phyloP scores from a whole-genome alignment of 2,329 filamentous ascomycete species.

The Xylariaceae sp. region DNA sequence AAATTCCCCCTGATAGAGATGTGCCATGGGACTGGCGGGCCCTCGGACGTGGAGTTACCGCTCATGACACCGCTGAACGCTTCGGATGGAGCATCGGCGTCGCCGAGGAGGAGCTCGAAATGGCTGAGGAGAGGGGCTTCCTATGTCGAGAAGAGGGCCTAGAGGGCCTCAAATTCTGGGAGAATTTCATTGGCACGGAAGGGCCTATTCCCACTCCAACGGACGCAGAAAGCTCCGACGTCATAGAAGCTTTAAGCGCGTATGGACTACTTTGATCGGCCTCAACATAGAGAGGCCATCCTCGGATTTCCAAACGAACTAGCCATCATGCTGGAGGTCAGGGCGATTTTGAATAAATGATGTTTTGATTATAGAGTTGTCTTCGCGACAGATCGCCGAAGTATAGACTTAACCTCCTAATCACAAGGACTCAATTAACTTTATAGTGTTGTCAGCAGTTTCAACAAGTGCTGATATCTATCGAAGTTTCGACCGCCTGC shows the following conservation, averaged over 20 bases:
- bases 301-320: too few relatives aligned
- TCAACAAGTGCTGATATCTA: conserved; percentile 17
- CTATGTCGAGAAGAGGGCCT: conserved; percentile 89
- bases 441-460: too few relatives aligned
- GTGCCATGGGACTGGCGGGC: conserved; percentile 69
- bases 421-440: too few relatives aligned
- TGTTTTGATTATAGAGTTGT: too few relatives aligned
- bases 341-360: too few relatives aligned
- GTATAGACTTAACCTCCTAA: too few relatives aligned
- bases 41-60: conserved; percentile 83
- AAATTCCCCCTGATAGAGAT: conserved; percentile 59
- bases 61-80: conserved; percentile 79
- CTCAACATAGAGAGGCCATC: neutral
- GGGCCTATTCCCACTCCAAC: conserved; percentile 35
- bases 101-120: conserved; percentile 89
- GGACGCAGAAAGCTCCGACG: conserved; percentile 36
- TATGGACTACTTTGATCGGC: conserved; percentile 25
- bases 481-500: conserved; percentile 2
- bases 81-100: conserved; percentile 98
- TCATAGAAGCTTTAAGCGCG: conserved; percentile 41
- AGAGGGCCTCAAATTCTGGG: conserved; percentile 90
- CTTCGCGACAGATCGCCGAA: too few relatives aligned
- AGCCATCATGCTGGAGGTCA: too few relatives aligned
- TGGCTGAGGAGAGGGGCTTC: conserved; percentile 88
- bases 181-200: conserved; percentile 62